phyloP scores from a whole-genome alignment of 495 filamentous ascomycete species.

The Lepidopterella palustris region DNA sequence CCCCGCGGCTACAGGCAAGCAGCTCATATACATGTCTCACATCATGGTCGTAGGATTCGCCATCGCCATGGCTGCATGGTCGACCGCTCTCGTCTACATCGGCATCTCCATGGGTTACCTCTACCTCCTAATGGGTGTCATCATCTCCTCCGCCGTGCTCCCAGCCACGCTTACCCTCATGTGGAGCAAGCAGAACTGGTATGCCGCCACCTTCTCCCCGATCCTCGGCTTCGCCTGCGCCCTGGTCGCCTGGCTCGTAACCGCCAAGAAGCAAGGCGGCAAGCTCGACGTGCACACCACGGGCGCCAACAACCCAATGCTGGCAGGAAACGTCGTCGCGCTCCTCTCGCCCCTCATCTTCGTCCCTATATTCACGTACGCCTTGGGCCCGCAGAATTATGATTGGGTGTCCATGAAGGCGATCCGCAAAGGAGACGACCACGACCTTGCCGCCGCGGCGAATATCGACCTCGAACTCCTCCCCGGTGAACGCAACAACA shows the following conservation, averaged over 20 bases:
- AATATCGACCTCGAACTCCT: constrained; percentile 66
- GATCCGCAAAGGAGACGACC: constrained; percentile 80
- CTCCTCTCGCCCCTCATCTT: constrained; percentile 75
- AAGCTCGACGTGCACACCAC: constrained; percentile 66
- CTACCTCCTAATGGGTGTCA: constrained; percentile 87
- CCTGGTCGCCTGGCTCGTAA: constrained; percentile 86
- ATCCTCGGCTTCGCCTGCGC: constrained; percentile 69
- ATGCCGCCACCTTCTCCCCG: constrained; percentile 68
- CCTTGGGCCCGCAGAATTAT: constrained; percentile 73
- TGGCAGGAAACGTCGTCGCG: constrained; percentile 78
- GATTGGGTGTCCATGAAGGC: constrained; percentile 82
- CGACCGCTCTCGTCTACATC: constrained; percentile 66
- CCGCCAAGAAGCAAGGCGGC: constrained; percentile 70
- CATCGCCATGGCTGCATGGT: constrained; percentile 77
- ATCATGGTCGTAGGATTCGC: constrained; percentile 68
- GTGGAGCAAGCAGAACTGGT: constrained; percentile 79
- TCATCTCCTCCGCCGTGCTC: constrained; percentile 79
- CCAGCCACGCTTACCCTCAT: constrained; percentile 74
- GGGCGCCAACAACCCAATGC: constrained; percentile 80
- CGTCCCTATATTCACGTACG: constrained; percentile 69
- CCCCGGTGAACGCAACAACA: constrained; percentile 46
- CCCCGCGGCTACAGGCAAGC: constrained; percentile 55
- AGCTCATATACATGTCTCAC: constrained; percentile 83
- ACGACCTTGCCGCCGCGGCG: constrained; percentile 61
- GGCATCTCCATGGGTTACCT: constrained; percentile 65